phyloP scores from a whole-genome alignment of 1,284 basidiomycete species.

The Boletus sp. region DNA sequence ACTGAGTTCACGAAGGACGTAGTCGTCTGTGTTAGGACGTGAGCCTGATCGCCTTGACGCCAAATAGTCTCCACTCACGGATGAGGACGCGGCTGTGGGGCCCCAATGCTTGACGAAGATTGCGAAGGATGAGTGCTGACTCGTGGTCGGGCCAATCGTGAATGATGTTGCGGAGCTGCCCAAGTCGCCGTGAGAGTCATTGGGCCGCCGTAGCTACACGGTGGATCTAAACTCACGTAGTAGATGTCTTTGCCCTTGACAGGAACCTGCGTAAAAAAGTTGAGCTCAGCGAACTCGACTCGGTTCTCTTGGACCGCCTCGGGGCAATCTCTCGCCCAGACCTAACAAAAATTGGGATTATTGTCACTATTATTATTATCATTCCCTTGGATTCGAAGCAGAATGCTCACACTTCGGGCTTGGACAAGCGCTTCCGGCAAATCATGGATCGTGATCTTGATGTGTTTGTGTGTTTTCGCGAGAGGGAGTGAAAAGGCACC shows the following conservation, averaged over 20 bases:
- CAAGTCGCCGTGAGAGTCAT: background rate
- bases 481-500: slow-evolving; percentile 31
- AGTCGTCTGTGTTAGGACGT: slow-evolving; percentile 19
- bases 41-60: background rate
- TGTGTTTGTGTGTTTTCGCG: slow-evolving; percentile 22
- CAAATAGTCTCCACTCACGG: slow-evolving; percentile 17
- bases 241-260: slow-evolving; percentile 30
- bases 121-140: slow-evolving; percentile 24
- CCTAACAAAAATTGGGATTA: slow-evolving; percentile 11
- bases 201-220: background rate
- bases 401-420: slow-evolving; percentile 19
- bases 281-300: slow-evolving; percentile 26
- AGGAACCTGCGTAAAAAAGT: slow-evolving; percentile 32
- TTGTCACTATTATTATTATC: no score
- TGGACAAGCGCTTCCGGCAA: slow-evolving; percentile 26
- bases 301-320: slow-evolving; percentile 23
- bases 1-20: slow-evolving; percentile 20
- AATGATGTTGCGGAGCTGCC: slow-evolving; percentile 30
- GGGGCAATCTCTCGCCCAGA: slow-evolving; percentile 26
- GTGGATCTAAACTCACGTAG: slow-evolving; percentile 23
- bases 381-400: background rate
- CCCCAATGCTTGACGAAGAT: slow-evolving; percentile 27
- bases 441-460: slow-evolving; percentile 33
- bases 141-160: slow-evolving; percentile 32
- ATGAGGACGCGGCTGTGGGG: slow-evolving; percentile 30